Evolutionary conservation across 352 stramenopile species (phyloP).

Genomic region (Pythium dissimile): DNA sequence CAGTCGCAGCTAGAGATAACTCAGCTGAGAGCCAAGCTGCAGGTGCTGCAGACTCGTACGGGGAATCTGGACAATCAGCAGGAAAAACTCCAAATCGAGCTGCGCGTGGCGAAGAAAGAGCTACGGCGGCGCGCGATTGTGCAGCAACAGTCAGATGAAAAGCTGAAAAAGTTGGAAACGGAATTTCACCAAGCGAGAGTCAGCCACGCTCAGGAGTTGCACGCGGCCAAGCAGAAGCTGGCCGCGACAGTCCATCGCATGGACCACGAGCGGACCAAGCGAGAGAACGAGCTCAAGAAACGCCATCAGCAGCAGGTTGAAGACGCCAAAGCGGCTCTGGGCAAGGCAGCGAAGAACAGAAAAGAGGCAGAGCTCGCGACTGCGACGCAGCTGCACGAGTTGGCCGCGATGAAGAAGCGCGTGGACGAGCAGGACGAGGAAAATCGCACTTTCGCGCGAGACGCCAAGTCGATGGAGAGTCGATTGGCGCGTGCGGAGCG

Average conservation of each 20-base stretch:
- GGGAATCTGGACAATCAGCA: conserved; percentile 26
- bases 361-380: conserved; percentile 19
- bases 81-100: conserved; percentile 27
- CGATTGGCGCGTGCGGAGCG: conserved; percentile 28
- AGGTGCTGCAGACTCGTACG: conserved; percentile 42
- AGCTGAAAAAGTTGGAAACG: conserved; percentile 26
- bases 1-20: conserved; percentile 37
- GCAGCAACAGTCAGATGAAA: conserved; percentile 33
- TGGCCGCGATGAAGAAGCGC: conserved; percentile 9
- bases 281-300: conserved; percentile 20
- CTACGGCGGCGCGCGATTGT: conserved; percentile 23
- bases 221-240: conserved; percentile 31
- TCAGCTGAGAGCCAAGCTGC: conserved; percentile 38
- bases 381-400: conserved; percentile 21
- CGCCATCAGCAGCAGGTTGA: conserved; percentile 25
- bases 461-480: conserved; percentile 21
- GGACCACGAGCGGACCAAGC: conserved; percentile 29
- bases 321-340: conserved; percentile 22
- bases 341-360: conserved; percentile 27
- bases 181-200: conserved; percentile 28
- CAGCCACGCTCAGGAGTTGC: conserved; percentile 24
- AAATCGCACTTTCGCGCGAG: conserved; percentile 1
- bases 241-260: conserved; percentile 25
- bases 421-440: conserved; percentile 20
- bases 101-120: conserved; percentile 32